phyloP scores from a whole-genome alignment of 1,139 yeast species.

The Magnusiomyces tetraspermus region DNA sequence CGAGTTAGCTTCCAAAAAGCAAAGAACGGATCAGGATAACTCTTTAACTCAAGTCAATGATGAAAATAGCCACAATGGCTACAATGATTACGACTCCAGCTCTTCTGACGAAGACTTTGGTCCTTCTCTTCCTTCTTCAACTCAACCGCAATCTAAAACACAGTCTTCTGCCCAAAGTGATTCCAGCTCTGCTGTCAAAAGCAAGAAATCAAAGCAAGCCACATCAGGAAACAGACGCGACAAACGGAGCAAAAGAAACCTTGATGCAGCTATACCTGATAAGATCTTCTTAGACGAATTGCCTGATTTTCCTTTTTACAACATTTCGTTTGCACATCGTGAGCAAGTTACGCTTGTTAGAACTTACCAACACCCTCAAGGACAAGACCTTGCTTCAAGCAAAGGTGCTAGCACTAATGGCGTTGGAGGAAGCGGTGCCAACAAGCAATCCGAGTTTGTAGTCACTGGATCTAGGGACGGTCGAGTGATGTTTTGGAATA shows the following conservation, averaged over 20 bases:
- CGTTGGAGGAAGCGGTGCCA: neutral
- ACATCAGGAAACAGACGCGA: neutral
- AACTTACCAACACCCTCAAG: constrained; percentile 16
- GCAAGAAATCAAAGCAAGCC: neutral
- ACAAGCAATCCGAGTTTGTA: constrained; percentile 21
- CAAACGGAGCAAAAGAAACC: neutral
- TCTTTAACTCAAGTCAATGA: neutral
- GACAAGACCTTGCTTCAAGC: neutral
- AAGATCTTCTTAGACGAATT: constrained; percentile 11
- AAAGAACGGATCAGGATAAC: too few relatives aligned
- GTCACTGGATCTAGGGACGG: constrained; percentile 38
- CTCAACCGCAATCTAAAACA: neutral
- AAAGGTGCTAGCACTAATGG: constrained; percentile 1
- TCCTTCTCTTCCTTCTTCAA: neutral
- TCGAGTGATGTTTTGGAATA: constrained; percentile 37
- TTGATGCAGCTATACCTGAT: neutral
- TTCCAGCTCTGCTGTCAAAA: neutral
- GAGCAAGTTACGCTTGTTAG: constrained; percentile 19
- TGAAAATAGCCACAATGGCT: neutral
- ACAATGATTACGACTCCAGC: neutral
- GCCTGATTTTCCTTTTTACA: constrained; percentile 24
- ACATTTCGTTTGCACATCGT: constrained; percentile 29
- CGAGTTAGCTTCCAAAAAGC: too few relatives aligned
- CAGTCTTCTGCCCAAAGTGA: neutral
- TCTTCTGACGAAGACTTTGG: constrained; percentile 1